A percentile compares a stretch with the other conserved stretches of the same genome.
These are phyloP conservation scores for Ophiosphaerella korrae DNA, from an alignment of 2,329 filamentous ascomycete species.

Conservation along the genomic window DNA sequence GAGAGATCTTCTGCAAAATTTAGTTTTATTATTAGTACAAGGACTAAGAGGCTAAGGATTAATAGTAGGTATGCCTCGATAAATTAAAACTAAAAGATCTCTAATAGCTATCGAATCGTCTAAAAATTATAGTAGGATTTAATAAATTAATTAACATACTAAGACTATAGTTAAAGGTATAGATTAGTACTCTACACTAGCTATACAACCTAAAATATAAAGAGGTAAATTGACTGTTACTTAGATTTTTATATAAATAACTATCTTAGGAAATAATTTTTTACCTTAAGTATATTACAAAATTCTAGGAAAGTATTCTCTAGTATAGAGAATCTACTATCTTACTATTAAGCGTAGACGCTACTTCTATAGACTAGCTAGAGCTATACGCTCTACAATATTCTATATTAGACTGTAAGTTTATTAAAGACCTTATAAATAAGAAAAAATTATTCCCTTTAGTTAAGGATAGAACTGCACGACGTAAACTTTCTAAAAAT, in stretches of 20 bases:
- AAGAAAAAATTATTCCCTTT: slow-evolving; percentile 11
- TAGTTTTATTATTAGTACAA: slow-evolving; percentile 15
- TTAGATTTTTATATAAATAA: slow-evolving; percentile 1
- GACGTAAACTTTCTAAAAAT: slow-evolving; percentile 8
- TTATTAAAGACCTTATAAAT: slow-evolving; percentile 10
- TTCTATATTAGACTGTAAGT: slow-evolving; percentile 7
- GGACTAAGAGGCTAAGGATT: slow-evolving; percentile 11
- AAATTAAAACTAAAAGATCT: slow-evolving; percentile 26
- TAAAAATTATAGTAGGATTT: slow-evolving; percentile 15
- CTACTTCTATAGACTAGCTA: slow-evolving; percentile 10
- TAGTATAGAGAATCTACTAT: slow-evolving; percentile 7
- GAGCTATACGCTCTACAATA: slow-evolving; percentile 11
- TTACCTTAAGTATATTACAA: slow-evolving; percentile 17
- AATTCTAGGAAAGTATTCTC: slow-evolving; percentile 13
- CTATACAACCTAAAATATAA: slow-evolving; percentile 25
- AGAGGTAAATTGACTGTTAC: slow-evolving; percentile 12
- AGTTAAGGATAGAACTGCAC: background rate
- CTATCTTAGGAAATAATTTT: slow-evolving; percentile 16
- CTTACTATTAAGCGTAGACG: slow-evolving; percentile 7
- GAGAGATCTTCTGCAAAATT: slow-evolving; percentile 30
- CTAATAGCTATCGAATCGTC: slow-evolving; percentile 16
- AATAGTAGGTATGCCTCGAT: slow-evolving; percentile 22
- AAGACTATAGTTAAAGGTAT: slow-evolving; percentile 22
- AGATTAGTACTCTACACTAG: slow-evolving; percentile 24
- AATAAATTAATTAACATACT: slow-evolving; percentile 22